These are phyloP conservation scores for Cercospora berteroae DNA, from an alignment of 2,329 filamentous ascomycete species.

Conservation along the genomic window DNA sequence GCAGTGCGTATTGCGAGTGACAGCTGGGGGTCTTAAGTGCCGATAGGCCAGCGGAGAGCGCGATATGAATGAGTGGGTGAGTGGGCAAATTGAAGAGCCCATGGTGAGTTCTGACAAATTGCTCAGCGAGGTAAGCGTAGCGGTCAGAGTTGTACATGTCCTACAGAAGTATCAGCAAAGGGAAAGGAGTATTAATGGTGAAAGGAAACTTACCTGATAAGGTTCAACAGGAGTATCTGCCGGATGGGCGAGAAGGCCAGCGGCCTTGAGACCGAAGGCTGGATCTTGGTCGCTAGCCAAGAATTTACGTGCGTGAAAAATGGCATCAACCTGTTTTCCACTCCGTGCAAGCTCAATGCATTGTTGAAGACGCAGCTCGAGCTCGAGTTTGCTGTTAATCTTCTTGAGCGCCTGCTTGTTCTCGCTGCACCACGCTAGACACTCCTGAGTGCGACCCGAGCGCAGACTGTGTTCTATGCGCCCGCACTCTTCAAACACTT, in stretches of 20 bases:
- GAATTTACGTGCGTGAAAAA: slow-evolving; percentile 77
- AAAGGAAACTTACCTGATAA: slow-evolving; percentile 52
- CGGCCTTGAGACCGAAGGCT: slow-evolving; percentile 69
- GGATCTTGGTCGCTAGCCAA: slow-evolving; percentile 67
- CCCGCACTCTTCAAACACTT: slow-evolving; percentile 81
- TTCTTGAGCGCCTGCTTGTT: slow-evolving; percentile 91
- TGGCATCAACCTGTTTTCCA: slow-evolving; percentile 71
- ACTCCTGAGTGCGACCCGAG: slow-evolving; percentile 68
- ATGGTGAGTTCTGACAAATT: slow-evolving; percentile 86
- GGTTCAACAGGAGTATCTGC: slow-evolving; percentile 59
- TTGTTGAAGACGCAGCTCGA: slow-evolving; percentile 89
- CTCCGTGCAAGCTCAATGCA: slow-evolving; percentile 86
- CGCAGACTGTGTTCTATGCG: slow-evolving; percentile 72
- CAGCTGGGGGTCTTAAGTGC: slow-evolving; percentile 95
- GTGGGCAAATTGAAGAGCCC: slow-evolving; percentile 77
- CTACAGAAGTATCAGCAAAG: slow-evolving; percentile 45
- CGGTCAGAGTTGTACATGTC: slow-evolving; percentile 70
- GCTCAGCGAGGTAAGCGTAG: slow-evolving; percentile 72
- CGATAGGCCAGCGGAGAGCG: slow-evolving; percentile 84
- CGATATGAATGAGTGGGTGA: slow-evolving; percentile 82
- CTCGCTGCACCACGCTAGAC: slow-evolving; percentile 85
- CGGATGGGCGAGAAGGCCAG: slow-evolving; percentile 74
- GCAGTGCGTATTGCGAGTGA: slow-evolving; percentile 64
- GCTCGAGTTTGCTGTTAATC: slow-evolving; percentile 84
- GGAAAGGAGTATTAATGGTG: neutral